Base-by-base conservation (phyloP, 73 alveolate genomes). In the Stentor coeruleus region DNA sequence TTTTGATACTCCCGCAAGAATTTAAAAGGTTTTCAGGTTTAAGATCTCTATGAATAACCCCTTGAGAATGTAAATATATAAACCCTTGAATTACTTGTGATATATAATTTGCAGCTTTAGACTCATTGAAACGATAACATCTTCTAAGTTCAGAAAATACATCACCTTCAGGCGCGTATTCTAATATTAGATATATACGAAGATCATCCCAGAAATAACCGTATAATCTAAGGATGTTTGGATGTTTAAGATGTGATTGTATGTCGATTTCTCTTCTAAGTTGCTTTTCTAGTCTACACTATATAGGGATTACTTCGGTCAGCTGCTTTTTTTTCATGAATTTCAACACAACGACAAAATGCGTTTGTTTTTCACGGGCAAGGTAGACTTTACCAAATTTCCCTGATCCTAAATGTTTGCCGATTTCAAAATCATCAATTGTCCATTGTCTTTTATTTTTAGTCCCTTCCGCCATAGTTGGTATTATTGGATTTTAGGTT, bases 11-110 rank as follows among this genome's bases (percentile, higher is more conserved):
- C 37, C 96, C 98, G 80, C 87, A 75, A 49, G 95, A 59, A 81
- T 91, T 87, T 58, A 96, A 89, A 60, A 96, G 88, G 88, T 96
- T 96, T 84, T 96, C 99, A 2, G 99, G 99, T 81, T 96, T 96
- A 59, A 96, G 88, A 83, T 96, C 99, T 88, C 99, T 77, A 77
- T 96, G 99, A 80, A 96, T 92, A 6, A 95, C 91, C 55, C 93
- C 93, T 79, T 82, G 72, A 26, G 86, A 77, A 77, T 95, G 98
- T 6, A 95, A 81, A 87, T 93, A 95, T 83, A 85, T 91, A 20
- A 95, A 42, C 3, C 97, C 99, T 35, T 86, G 87, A 41, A 91
- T 82, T 81, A 95, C 75, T 84, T 95, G 94, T 38, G 74, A 35
- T 3, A 95, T 85, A 85, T 95, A 95, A 36, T 85, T 86, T 26